Conservation (phyloP, 2,329 filamentous ascomycete species). For the Fusarium sp. region DNA sequence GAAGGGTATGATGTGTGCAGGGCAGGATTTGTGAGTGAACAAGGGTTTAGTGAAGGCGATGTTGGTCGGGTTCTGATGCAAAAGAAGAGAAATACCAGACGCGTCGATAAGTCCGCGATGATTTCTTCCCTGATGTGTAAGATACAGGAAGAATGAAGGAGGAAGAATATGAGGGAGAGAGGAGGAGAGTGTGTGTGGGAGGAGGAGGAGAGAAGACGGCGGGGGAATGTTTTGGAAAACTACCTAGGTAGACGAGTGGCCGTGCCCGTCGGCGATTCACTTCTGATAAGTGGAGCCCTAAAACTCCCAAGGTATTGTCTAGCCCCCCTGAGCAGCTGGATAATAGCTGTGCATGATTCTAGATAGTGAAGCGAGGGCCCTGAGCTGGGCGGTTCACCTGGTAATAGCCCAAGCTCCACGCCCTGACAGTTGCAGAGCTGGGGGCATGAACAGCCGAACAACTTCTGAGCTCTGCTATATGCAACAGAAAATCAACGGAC, state of each 20-base stretch:
- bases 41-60: not conserved
- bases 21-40: not conserved
- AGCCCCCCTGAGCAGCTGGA: not conserved
- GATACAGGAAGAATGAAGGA: not conserved
- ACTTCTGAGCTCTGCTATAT: not conserved
- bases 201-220: not conserved
- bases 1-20: not conserved
- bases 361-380: not conserved
- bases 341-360: not conserved
- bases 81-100: not conserved
- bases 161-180: not conserved
- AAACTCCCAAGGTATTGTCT: not conserved
- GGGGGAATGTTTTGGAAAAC: not conserved
- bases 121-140: not conserved
- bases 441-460: not conserved
- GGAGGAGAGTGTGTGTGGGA: not conserved
- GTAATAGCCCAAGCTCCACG: not conserved
- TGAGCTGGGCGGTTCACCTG: not conserved
- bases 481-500: not conserved
- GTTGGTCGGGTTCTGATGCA: not conserved
- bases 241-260: not conserved
- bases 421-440: slow-evolving; percentile 6
- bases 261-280: not conserved
- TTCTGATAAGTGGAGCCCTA: not conserved
- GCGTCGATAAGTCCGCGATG: not conserved